phyloP scores from a whole-genome alignment of 371 early-diverging fungal species.

The Syncephalis fuscata region DNA sequence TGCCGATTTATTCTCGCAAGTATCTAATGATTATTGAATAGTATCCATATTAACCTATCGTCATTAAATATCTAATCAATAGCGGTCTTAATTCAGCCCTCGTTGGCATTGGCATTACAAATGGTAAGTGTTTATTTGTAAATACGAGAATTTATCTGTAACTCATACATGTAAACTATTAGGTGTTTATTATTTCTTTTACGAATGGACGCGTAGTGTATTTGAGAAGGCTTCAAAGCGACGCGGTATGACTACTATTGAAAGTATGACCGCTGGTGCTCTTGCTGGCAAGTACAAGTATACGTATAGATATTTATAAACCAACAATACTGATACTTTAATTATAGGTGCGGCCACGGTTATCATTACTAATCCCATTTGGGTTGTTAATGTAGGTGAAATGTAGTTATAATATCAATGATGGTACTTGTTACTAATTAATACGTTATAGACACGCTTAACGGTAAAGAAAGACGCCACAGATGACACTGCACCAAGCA shows the following conservation, averaged over 20 bases:
- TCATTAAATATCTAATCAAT: background rate
- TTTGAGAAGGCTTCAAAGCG: constrained; percentile 51
- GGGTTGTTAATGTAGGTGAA: constrained; percentile 79
- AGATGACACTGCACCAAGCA: constrained; percentile 9
- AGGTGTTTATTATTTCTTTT: constrained; percentile 86
- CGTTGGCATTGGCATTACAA: constrained; percentile 90
- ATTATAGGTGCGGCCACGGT: constrained; percentile 61
- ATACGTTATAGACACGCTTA: constrained; percentile 33
- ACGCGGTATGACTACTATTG: constrained; percentile 51
- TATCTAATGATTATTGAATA: constrained; percentile 1
- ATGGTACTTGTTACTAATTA: background rate
- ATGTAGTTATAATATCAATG: background rate
- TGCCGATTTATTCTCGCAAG: constrained; percentile 77
- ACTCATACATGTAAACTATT: background rate
- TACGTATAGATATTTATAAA: background rate
- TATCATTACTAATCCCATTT: constrained; percentile 88
- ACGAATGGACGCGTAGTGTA: constrained; percentile 72
- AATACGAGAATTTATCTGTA: too few species aligned
- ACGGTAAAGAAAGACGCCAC: constrained; percentile 36
- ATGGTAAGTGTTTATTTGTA: constrained; percentile 52
- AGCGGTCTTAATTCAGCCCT: constrained; percentile 91
- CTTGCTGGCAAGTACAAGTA: constrained; percentile 43
- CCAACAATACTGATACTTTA: background rate
- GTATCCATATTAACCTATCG: constrained; percentile 1
- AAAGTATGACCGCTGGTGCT: constrained; percentile 85